These are phyloP conservation scores for Neobulgaria alba DNA, from an alignment of 2,329 filamentous ascomycete species.

Conservation along the genomic window DNA sequence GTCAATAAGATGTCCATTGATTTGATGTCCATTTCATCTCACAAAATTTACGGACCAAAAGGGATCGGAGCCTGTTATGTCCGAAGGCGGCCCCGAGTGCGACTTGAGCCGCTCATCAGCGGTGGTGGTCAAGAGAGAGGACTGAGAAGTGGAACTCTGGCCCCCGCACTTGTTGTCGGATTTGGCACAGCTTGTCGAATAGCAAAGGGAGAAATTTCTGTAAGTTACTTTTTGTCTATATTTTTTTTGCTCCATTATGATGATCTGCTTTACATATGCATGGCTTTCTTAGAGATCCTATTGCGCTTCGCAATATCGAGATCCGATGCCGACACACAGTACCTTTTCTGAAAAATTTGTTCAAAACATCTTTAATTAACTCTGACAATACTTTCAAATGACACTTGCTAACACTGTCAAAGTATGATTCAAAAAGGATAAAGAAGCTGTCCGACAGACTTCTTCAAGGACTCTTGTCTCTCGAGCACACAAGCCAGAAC, in stretches of 20 bases:
- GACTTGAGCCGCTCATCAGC: constrained; percentile 90
- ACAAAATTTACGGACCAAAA: constrained; percentile 98
- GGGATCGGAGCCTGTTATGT: constrained; percentile 96
- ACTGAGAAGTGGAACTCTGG: constrained; percentile 85
- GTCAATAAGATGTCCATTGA: constrained; percentile 98
- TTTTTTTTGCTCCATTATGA: constrained; percentile 41
- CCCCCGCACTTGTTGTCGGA: constrained; percentile 79
- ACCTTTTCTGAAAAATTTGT: constrained; percentile 23
- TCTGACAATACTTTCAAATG: too few relatives aligned
- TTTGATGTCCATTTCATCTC: constrained; percentile 95
- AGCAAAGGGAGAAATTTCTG: constrained; percentile 80
- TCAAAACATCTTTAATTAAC: constrained; percentile 20
- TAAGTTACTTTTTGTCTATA: constrained; percentile 41
- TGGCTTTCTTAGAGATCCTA: constrained; percentile 73
- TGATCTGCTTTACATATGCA: constrained; percentile 81
- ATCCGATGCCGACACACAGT: constrained; percentile 13
- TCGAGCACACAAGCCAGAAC: constrained; percentile 91
- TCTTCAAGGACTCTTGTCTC: constrained; percentile 68
- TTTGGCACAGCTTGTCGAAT: constrained; percentile 95
- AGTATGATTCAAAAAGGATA: constrained; percentile 92
- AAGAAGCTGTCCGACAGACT: constrained; percentile 75
- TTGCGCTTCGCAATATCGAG: constrained; percentile 17
- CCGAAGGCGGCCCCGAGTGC: constrained; percentile 82
- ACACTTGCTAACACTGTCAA: constrained; percentile 19
- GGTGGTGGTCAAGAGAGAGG: constrained; percentile 95